These are phyloP conservation scores for Aspergillus glaucus DNA, from an alignment of 2,329 filamentous ascomycete genomes.

Conservation along the genomic window DNA sequence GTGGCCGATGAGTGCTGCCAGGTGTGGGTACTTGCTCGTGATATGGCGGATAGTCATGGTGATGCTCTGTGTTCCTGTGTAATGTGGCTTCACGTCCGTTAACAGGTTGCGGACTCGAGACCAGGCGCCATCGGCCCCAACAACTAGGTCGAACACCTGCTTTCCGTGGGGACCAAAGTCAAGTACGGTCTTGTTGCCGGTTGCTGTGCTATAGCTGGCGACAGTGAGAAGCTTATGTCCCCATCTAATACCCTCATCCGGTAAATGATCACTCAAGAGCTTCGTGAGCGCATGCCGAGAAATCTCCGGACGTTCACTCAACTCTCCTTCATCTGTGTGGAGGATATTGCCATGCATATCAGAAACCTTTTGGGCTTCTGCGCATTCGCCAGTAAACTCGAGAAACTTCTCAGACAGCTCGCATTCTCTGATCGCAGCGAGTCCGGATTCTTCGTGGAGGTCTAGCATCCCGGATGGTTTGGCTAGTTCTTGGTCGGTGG, in stretches of 20 bases:
- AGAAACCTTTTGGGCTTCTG: slow-evolving; percentile 12
- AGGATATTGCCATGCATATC: slow-evolving; percentile 14
- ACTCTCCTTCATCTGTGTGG: slow-evolving; percentile 9
- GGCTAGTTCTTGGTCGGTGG: slow-evolving; percentile 10
- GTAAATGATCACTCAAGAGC: slow-evolving; percentile 11
- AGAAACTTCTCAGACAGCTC: slow-evolving; percentile 19
- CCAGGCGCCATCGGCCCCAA: slow-evolving; percentile 27
- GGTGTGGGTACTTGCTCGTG: slow-evolving; percentile 14
- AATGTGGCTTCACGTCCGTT: slow-evolving; percentile 15
- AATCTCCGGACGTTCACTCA: slow-evolving; percentile 20
- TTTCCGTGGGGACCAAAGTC: slow-evolving; percentile 8
- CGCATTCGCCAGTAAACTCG: slow-evolving; percentile 15
- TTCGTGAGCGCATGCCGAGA: slow-evolving; percentile 15
- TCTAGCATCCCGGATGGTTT: slow-evolving; percentile 20
- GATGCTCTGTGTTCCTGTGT: slow-evolving; percentile 13
- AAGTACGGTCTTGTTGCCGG: slow-evolving; percentile 5
- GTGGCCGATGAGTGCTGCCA: slow-evolving; percentile 16
- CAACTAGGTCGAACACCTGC: slow-evolving; percentile 14
- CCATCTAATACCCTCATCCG: slow-evolving; percentile 13
- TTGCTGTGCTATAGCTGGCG: neutral
- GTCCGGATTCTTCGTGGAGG: slow-evolving; percentile 21
- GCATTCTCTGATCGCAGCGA: slow-evolving; percentile 17
- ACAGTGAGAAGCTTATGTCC: slow-evolving; percentile 15
- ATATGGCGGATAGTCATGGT: slow-evolving; percentile 15
- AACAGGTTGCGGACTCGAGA: slow-evolving; percentile 15